These are phyloP conservation scores for Lophium mytilinum DNA, from an alignment of 495 filamentous ascomycete species.

Conservation along the genomic window DNA sequence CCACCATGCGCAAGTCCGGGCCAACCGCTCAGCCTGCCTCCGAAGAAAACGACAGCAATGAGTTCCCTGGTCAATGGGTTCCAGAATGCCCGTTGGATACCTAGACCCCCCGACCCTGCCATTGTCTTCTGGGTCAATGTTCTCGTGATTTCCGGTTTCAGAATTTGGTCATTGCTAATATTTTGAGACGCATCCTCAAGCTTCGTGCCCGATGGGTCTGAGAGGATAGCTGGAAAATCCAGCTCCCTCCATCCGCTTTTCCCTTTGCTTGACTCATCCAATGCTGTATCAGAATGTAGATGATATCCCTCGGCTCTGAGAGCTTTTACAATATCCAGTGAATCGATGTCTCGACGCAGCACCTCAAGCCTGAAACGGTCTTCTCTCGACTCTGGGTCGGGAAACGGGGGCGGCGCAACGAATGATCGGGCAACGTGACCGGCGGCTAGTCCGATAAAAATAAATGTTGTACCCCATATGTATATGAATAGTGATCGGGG, in stretches of 20 bases:
- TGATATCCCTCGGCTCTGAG: conserved; percentile 19
- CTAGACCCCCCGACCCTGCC: conserved; percentile 27
- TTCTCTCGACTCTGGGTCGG: conserved; percentile 22
- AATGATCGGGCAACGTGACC: conserved; percentile 5
- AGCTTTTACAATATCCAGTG: conserved; percentile 29
- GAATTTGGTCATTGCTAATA: conserved; percentile 4
- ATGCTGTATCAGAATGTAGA: conserved; percentile 13
- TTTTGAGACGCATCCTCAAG: not conserved
- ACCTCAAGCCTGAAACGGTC: conserved; percentile 24
- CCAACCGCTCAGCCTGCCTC: conserved; percentile 57
- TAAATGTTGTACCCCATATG: conserved; percentile 5
- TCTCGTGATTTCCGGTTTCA: conserved; percentile 1
- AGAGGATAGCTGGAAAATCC: conserved; percentile 2
- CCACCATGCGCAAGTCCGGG: conserved; percentile 74
- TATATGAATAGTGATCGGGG: conserved; percentile 10
- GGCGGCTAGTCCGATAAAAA: not conserved
- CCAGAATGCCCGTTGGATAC: conserved; percentile 39
- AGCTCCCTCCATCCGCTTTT: conserved; percentile 24
- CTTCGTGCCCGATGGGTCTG: not conserved
- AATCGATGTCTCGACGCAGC: conserved; percentile 25
- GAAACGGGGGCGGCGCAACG: conserved; percentile 24
- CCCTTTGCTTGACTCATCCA: conserved; percentile 9
- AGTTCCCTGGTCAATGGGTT: conserved; percentile 41
- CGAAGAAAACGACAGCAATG: conserved; percentile 55
- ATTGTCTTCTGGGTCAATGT: conserved; percentile 10